Conservation (phyloP, 129 eudicot genomes). For the Flaveria trinervia region DNA sequence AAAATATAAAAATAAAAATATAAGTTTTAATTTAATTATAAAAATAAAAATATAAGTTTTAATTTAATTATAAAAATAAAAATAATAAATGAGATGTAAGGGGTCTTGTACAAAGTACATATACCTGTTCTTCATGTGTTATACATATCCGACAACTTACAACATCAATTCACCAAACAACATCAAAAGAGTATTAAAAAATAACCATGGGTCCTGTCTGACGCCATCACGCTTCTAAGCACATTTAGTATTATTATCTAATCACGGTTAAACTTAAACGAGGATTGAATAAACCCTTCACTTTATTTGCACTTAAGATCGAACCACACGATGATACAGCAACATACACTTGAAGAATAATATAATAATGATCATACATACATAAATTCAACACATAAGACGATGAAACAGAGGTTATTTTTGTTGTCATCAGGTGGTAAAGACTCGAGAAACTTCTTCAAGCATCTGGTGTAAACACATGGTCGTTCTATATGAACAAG, state of each 20-base stretch:
- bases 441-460: conserved; percentile 72
- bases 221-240: not conserved
- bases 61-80: no score
- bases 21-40: no score
- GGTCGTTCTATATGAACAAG: conserved; percentile 89
- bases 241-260: no score
- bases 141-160: no score
- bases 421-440: conserved; percentile 43
- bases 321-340: conserved; percentile 13
- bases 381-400: not conserved
- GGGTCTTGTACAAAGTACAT: no score
- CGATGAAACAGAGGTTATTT: not conserved
- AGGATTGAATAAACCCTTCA: not conserved
- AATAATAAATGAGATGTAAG: no score
- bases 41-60: no score
- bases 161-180: no score
- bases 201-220: no score
- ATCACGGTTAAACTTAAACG: not conserved
- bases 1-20: no score
- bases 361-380: not conserved
- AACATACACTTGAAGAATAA: conserved; percentile 19
- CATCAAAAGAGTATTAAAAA: no score
- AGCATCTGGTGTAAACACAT: conserved; percentile 62
- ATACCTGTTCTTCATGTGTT: no score
- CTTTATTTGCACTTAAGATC: conserved; percentile 20